Conservation (phyloP, 228 moss, liverwort and hornwort species). For the Sphagnum magellanicum region DNA sequence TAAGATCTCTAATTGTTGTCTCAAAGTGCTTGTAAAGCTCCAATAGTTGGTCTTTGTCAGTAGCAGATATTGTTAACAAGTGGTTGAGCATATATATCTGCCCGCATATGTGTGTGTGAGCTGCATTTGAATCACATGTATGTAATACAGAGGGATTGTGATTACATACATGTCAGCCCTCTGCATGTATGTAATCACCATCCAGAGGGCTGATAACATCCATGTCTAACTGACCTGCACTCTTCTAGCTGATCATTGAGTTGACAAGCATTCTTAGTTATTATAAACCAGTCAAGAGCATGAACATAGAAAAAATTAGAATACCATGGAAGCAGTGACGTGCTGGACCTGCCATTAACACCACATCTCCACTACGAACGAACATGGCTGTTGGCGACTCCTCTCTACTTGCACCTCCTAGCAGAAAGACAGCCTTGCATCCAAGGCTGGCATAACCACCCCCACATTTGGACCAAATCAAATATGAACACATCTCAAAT, state of each 20-base stretch:
- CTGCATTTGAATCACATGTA: too few relatives aligned
- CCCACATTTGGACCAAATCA: neutral
- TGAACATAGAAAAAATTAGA: neutral
- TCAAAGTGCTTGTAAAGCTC: neutral
- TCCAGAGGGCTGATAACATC: neutral
- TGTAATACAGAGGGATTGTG: too few relatives aligned
- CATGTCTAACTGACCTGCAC: neutral
- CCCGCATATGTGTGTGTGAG: neutral
- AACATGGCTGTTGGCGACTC: constrained; percentile 84
- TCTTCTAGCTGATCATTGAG: neutral
- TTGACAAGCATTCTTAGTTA: neutral
- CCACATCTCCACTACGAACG: constrained; percentile 93
- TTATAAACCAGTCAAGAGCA: neutral
- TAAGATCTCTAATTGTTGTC: too few relatives aligned
- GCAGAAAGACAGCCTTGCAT: constrained; percentile 91
- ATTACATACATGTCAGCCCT: neutral
- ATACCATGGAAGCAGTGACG: constrained; percentile 88
- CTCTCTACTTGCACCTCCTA: constrained; percentile 75
- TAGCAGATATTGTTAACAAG: neutral
- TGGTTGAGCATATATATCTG: neutral
- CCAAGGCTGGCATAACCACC: constrained; percentile 55
- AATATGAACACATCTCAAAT: too few relatives aligned
- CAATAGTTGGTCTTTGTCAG: constrained; percentile 1
- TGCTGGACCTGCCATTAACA: constrained; percentile 89
- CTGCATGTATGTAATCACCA: neutral